A percentile compares a stretch with the other conserved stretches of the same genome.
Conservation (phyloP, 176 grass and related monocot genomes). For the Musa acuminata region DNA sequence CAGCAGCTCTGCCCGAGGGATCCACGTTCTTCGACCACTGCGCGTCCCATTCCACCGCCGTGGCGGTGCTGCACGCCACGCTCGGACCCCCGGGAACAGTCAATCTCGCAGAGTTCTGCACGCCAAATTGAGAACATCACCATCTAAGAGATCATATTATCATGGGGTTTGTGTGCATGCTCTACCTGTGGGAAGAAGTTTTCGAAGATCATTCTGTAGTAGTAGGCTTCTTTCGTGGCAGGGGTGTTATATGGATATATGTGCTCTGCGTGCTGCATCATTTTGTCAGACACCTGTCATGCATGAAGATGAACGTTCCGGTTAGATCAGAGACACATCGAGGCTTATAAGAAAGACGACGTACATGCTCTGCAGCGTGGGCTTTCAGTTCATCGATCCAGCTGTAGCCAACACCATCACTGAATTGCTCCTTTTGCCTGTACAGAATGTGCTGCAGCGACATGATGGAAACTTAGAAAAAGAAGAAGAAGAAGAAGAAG, state of each 20-base stretch:
- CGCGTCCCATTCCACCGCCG: conserved; percentile 86
- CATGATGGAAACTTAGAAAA: neutral
- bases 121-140: neutral
- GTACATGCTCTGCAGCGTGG: conserved; percentile 66
- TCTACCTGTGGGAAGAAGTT: conserved; percentile 92
- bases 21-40: conserved; percentile 82
- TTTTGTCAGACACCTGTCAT: conserved; percentile 55
- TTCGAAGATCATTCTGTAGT: conserved; percentile 97
- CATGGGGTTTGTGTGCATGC: neutral
- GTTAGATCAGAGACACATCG: too few species aligned
- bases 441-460: conserved; percentile 78
- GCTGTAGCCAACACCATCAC: conserved; percentile 85
- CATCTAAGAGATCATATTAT: too few species aligned
- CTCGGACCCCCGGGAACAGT: conserved; percentile 84
- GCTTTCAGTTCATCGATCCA: conserved; percentile 97
- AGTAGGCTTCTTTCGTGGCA: conserved; percentile 84
- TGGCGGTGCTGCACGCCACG: conserved; percentile 95
- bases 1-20: conserved; percentile 66
- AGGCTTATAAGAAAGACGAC: neutral
- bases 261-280: conserved; percentile 61
- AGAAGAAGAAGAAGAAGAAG: too few species aligned
- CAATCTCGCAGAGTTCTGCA: conserved; percentile 77
- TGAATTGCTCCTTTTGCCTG: conserved; percentile 99
- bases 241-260: conserved; percentile 76
- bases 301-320: too few species aligned